Evolutionary conservation across 2,329 filamentous ascomycete species (phyloP).

Genomic region (Lecanicillium sp.): DNA sequence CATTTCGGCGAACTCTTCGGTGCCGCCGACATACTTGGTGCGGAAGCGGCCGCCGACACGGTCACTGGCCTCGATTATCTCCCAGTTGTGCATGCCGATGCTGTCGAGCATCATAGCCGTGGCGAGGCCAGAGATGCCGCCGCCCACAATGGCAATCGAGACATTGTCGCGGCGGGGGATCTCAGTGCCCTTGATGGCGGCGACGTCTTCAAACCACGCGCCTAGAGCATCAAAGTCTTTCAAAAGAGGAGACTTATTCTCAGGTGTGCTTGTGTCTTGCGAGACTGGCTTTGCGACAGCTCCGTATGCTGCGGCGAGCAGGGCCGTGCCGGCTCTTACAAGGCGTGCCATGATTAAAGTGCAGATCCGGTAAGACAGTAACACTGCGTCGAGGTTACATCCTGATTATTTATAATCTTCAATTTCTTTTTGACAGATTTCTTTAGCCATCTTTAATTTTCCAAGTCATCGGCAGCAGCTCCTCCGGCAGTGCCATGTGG

Average conservation of each 20-base stretch:
- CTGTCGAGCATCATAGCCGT: constrained; percentile 29
- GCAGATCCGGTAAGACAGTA: no score
- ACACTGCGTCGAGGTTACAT: no score
- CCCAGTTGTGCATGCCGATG: constrained; percentile 35
- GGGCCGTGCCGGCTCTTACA: no score
- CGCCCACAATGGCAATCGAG: constrained; percentile 26
- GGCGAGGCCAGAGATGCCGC: constrained; percentile 23
- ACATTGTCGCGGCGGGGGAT: constrained; percentile 12
- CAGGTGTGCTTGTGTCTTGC: not conserved
- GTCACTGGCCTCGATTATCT: constrained; percentile 33
- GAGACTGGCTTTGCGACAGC: not conserved
- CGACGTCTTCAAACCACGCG: constrained; percentile 31
- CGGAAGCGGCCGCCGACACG: constrained; percentile 34
- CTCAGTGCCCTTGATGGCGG: constrained; percentile 22
- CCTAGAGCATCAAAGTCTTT: constrained; percentile 23
- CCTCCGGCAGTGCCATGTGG: no score
- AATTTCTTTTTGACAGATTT: no score
- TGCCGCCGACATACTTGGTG: constrained; percentile 33
- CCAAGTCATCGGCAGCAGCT: no score
- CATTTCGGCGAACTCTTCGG: constrained; percentile 27
- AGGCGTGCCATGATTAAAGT: no score
- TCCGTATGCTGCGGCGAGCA: not conserved
- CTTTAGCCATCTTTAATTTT: no score
- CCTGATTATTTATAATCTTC: no score
- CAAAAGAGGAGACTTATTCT: constrained; percentile 1